phyloP scores from a whole-genome alignment of 2,329 filamentous ascomycete species.

The Chrysosporium queenslandicum region DNA sequence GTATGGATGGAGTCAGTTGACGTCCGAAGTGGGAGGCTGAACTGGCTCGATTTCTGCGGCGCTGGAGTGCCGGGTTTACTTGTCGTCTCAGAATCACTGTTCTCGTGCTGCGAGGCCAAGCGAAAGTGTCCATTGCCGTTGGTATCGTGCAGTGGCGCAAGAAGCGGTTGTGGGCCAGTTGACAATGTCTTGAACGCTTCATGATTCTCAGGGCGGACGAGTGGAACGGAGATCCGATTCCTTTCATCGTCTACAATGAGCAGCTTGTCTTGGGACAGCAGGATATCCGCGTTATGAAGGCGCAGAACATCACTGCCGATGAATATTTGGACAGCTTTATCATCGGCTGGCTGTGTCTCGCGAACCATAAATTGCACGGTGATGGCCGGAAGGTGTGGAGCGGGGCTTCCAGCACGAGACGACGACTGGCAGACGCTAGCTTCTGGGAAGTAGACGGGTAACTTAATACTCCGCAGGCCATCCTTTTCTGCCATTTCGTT shows the following conservation, averaged over 20 bases:
- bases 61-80: conserved; percentile 12
- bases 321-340: conserved; percentile 66
- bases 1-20: conserved; percentile 21
- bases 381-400: conserved; percentile 71
- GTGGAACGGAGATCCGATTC: conserved; percentile 78
- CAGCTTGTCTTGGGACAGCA: conserved; percentile 87
- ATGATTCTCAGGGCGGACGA: conserved; percentile 86
- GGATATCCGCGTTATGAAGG: conserved; percentile 75
- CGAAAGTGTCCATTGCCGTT: conserved; percentile 3
- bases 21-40: conserved; percentile 22
- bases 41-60: conserved; percentile 21
- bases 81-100: conserved; percentile 4
- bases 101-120: neutral
- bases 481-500: conserved; percentile 58
- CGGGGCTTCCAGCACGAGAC: conserved; percentile 61
- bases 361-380: conserved; percentile 68
- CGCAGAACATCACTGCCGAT: conserved; percentile 82
- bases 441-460: conserved; percentile 83
- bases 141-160: conserved; percentile 5
- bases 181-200: conserved; percentile 65
- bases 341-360: conserved; percentile 37
- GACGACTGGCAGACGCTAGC: conserved; percentile 66
- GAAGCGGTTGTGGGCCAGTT: conserved; percentile 40
- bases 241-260: conserved; percentile 77
- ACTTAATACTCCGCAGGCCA: conserved; percentile 57